phyloP scores from a whole-genome alignment of 345 rosid genomes.

The Lepidium didymum region DNA sequence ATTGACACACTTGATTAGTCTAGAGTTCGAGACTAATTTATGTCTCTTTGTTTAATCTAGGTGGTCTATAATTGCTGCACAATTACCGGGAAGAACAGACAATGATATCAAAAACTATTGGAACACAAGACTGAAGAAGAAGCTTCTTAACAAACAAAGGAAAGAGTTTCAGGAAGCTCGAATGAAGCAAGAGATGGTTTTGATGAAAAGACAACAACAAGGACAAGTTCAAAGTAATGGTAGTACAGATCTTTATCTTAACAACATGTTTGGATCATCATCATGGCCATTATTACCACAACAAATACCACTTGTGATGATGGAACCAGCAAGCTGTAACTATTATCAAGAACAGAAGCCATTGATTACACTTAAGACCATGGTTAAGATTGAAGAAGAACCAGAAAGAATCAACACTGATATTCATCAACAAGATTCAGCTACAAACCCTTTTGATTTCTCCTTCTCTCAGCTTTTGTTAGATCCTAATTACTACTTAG shows the following conservation, averaged over 20 bases:
- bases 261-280: conserved; percentile 33
- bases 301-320: conserved; percentile 22
- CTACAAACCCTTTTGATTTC: conserved; percentile 27
- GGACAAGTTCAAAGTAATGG: conserved; percentile 21
- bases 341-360: conserved; percentile 28
- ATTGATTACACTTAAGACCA: conserved; percentile 20
- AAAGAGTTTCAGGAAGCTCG: conserved; percentile 40
- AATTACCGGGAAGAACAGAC: conserved; percentile 74
- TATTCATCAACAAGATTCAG: conserved; percentile 17
- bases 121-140: conserved; percentile 79
- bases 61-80: conserved; percentile 87
- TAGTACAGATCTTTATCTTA: conserved; percentile 20
- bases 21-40: neutral
- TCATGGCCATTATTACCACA: conserved; percentile 36
- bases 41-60: conserved; percentile 22
- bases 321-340: conserved; percentile 22
- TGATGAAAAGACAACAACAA: conserved; percentile 35
- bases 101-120: conserved; percentile 80
- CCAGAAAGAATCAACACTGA: conserved; percentile 11
- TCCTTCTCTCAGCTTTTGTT: conserved; percentile 29
- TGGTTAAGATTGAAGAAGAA: conserved; percentile 27
- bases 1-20: neutral
- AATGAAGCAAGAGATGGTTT: conserved; percentile 41
- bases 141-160: conserved; percentile 60
- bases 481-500: conserved; percentile 25